Base-by-base conservation (phyloP, 345 rosid genomes). In the Microcos paniculata region DNA sequence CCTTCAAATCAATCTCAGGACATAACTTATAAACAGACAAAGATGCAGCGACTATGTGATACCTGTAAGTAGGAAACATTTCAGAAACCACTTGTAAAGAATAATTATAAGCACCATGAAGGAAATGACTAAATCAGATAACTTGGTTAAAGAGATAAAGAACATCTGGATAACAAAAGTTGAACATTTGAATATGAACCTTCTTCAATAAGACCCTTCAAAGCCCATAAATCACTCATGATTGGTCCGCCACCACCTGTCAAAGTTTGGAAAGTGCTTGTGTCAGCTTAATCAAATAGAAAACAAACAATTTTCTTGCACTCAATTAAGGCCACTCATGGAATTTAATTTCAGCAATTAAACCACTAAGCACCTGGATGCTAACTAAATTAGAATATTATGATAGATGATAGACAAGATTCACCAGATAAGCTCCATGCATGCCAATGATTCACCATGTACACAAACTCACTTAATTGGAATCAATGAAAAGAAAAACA, bases 201-300 rank as follows among this genome's bases (percentile, higher is more conserved):
- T 90, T 88, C 98, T 77, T 93, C 97, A 63, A 91, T 90, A 45
- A 96, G 88, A 76, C 99, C 99, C 90, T 93, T 96, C 85, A 96
- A 79, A 81, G 99, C 99, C 98, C 99, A 96, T 77, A 96, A 86
- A 84, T 96, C 99, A 83, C 97, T 93, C 99, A 96, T 96, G 85
- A 93, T 93, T 62, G 98, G 97, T 19, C 99, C 97, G 67, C 98
- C 96, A 70, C 99, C 99, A 80, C 99, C 99, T 96, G 77, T 70
- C 75, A 82, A 85, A 76, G 70, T 75, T 64, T 67, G 81, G 53
- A 82, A 61, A 62, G 49, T 6, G 19, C 16, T 71, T 55, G 28
- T 62, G 62, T 72, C 64, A 75, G 67, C 68, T 53, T 42, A 56
- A 9, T 72, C 40, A 11, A 74, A 57, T 2, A 43, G 40, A 66